Base-by-base conservation (phyloP, 140 eudicot genomes). In the Erigeron philadelphicus region DNA sequence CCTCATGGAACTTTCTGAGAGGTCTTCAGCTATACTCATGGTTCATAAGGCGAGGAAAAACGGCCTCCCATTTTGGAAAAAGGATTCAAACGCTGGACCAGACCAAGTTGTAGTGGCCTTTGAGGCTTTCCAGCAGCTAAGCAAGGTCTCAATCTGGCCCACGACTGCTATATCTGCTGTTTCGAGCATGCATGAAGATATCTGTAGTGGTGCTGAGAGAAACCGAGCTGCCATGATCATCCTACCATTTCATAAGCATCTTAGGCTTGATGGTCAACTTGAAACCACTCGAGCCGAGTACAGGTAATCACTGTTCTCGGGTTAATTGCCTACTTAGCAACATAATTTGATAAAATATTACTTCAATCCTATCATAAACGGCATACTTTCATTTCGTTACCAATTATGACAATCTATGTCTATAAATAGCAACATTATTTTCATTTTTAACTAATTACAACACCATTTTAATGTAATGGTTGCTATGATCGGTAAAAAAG, bases 21-120 rank as follows among this genome's bases (percentile, higher is more conserved):
- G 96, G 84, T 82, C 96, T 40, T 89, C 88, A 13, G 90, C 96
- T 12, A 84, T 87, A 62, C 82, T 86, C 55, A 84, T 89, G 96
- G 95, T 86, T 67, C 77, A 89, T 81, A 87, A 82, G 75, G 90
- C 95, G 0, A 68, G 90, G 69, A 84, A 55, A 66, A 84, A 84
- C 21, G 87, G 90, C 18, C 56, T 84, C 38, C 86, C 95, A 0
- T 87, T 84, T 35, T 84, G 89, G 95, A 87, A 82, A 48, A 84
- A 87, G 62, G 84, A 78, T 44, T 68, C 45, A 0, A 41, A 66
- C 10, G 19, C 86, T 4, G 82, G 70, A 31, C 44, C 79, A 9
- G 83, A 82, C 65, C 81, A 84, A 61, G 70, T 84, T 11, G 78
- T 87, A 21, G 85, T 85, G 23, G 96, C 96, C 19, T 85, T 85